Evolutionary conservation across 208 protist species (phyloP).

Genomic region (Trypanosoma scelopori): DNA sequence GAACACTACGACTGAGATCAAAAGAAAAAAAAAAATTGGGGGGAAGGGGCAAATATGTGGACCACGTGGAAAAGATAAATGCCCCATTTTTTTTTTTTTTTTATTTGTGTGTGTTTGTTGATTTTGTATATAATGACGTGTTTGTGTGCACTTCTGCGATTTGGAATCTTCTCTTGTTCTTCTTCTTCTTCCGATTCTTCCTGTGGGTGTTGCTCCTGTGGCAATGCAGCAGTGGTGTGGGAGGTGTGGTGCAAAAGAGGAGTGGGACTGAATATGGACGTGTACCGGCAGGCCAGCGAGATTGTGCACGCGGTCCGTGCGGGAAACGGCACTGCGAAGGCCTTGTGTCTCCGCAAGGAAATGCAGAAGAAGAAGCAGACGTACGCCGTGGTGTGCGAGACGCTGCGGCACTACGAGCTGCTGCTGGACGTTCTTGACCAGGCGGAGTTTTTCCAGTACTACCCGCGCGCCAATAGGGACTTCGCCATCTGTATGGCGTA

Average conservation of each 20-base stretch:
- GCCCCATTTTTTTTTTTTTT: no score
- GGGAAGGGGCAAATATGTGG: no score
- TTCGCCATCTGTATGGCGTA: constrained; percentile 88
- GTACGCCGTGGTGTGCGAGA: constrained; percentile 92
- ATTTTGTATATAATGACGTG: no score
- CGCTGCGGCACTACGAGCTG: constrained; percentile 85
- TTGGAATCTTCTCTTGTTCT: no score
- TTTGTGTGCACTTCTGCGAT: no score
- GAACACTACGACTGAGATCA: constrained; percentile 33
- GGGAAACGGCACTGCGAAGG: constrained; percentile 83
- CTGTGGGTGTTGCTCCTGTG: no score
- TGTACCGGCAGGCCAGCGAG: constrained; percentile 86
- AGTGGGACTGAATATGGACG: constrained; percentile 59
- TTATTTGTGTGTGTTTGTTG: no score
- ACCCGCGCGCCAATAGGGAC: constrained; percentile 60
- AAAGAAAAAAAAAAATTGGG: not conserved
- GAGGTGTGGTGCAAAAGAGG: not conserved
- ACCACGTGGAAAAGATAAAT: no score
- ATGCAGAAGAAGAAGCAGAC: constrained; percentile 93
- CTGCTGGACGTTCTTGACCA: constrained; percentile 81
- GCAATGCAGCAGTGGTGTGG: no score
- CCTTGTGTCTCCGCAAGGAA: constrained; percentile 89
- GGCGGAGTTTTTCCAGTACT: constrained; percentile 86
- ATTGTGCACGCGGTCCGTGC: constrained; percentile 71
- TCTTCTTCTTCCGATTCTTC: no score